Evolutionary conservation across 331 rosid genomes (phyloP), one percentile per base, ranked within the genome.

Genomic region (Acacia concinna): DNA sequence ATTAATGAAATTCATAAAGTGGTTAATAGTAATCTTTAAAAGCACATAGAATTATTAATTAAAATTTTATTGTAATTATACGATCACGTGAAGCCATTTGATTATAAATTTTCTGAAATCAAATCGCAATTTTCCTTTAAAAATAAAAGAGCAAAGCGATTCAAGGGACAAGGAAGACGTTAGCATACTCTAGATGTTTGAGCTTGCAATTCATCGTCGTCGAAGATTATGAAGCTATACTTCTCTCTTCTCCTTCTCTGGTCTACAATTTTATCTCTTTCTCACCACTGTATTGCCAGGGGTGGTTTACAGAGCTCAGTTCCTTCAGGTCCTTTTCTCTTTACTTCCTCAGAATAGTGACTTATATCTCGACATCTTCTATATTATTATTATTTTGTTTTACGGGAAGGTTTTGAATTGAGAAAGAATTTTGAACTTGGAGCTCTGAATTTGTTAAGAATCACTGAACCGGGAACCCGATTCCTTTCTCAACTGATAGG

Each of bases 321-420:
- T 52, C 49, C 83, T 52, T 49, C 91, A 88, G 97, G 97, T 93
- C 57, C 23, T 52, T 20, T 7, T 74, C 72, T 40, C 78, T 79
- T 10, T 9, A 4, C 46, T 43, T 44, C 28, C 9, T 25, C 60
- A 27, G 43, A 40, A 28, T 37, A 60, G 64, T 27, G 21, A 49
- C 47, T 64, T n/a, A 43, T 73, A 46, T 8, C 27, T 83, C 44
- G 38, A 28, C 69, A 1, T 38, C 20, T 37, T 23, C 0, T 51
- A 10, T 75, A 60, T 6, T 38, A 30, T 54, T 71, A 31, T 59
- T 21, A n/a, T n/a, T 34, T 59, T 66, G 37, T 35, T 20, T 37
- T 72, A 65, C 10, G 65, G 21, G 66, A 57, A 49, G 59, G 27
- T 9, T 71, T 47, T 30, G 40, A 23, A 37, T 27, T 40, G 14